Base-by-base conservation (phyloP, 1,139 yeast species). In the Taphrina communis region DNA sequence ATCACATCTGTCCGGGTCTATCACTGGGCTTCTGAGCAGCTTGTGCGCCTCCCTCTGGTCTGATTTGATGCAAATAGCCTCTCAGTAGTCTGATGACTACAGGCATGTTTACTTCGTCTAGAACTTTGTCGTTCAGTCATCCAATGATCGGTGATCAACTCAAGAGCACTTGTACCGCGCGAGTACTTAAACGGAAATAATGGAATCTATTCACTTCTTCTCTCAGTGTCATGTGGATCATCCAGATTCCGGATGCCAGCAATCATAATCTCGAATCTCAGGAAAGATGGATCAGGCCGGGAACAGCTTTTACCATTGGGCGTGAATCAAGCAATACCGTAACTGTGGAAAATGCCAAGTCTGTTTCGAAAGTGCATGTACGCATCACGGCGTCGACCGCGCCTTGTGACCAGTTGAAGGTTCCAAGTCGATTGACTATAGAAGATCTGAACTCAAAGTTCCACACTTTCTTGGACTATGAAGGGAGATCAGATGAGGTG, bases 401-500 rank as follows among this genome's bases (percentile, higher is more conserved):
- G 9, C 17, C 68, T 8, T 50, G 55, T 4, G 42, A 46, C 21
- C 17, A 59, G 14, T 12, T 61, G 21, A 44, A 68, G 1, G 44
- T 17, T 35, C 62, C 57, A 12, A 51, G 58, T 36, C 17, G 11
- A 4, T 42, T 68, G 39, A 57, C 58, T 7, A 21, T 68, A 9
- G 21, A 17, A n/a, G 70, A 68, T 50, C 46, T 56, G 8, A 17
- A 25, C 19, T 62, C 70, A 31, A 62, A 48, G 41, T 68, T 62
- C 48, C 48, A 46, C 19, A 68, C 70, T 4, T 25, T 21, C 17
- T 17, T 68, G 19, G 38, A 38, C 42, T 41, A 38, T 36, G 44
- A 31, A 7, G 55, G 38, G 2, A 17, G 14, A 2, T 35, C 31
- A 21, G 52, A 55, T 17, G 65, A 57, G n/a, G n/a, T 50, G 9